Evolutionary conservation across 2,329 filamentous ascomycete species (phyloP), one percentile per base, ranked within the genome.

Genomic region (Epichloe coenophiala): DNA sequence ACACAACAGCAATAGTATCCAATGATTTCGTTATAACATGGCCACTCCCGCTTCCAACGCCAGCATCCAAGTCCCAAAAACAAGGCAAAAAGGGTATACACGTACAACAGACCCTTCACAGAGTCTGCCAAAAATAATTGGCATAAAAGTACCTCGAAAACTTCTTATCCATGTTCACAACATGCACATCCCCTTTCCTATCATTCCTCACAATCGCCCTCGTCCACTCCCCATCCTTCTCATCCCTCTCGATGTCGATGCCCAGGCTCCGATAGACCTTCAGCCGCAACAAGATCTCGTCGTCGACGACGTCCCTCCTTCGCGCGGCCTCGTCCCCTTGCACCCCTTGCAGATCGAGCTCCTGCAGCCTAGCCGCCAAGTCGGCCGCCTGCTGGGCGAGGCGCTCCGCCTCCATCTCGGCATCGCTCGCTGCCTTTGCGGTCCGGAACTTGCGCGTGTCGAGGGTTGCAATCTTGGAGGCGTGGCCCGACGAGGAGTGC

Each of bases 331-430:
- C 54, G 57, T 68, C 61, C 1, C 88, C 90, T 63, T 96, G 90
- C 1, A 93, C 76, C 2, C 90, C 90, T 67, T 95, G 88, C 50
- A 85, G 73, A 63, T 97, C 91, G 43, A 97, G 70, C 65, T 94
- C 88, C 45, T 86, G 83, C 60, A 96, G 70, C 9, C 84, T 77
- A 42, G 82, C 82, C 54, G 81, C 80, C 51, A 96, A 71, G 60
- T 90, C 80, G 13, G 83, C 85, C 5, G 88, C 71, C 66, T 94
- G 87, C 5, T 81, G 79, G 51, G 86, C 82, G 44, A 97, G 72
- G n/a, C 91, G 77, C 72, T 97, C 91, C n/a, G 86, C 86, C 70
- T 98, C 93, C 62, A 91, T 89, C 71, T 96, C 90, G 6, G 93
- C 74, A 64, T 97, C 91, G 1, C 80, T 84, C 0, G 87, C 88